Base-by-base conservation (phyloP, 2,329 filamentous ascomycete species). In the Arthrinium phaeospermum region DNA sequence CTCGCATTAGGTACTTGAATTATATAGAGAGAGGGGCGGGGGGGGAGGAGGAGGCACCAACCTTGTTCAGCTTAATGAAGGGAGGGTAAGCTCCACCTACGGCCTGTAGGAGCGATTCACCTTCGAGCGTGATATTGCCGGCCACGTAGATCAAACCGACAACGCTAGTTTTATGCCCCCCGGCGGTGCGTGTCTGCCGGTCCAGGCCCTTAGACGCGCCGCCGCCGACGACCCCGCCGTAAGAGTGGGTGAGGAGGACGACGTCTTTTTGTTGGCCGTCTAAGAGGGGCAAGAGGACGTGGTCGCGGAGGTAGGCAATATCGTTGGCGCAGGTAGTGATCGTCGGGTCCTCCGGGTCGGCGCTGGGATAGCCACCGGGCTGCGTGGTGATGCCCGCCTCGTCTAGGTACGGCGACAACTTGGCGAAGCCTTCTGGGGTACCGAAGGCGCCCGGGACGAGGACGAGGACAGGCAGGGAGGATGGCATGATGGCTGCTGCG, bases 171-270 rank as follows among this genome's bases (percentile, higher is more conserved):
- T 3, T 30, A 13, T 73, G 64, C 16, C 76, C 74, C 14, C 75
- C 41, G 0, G 72, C 53, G 7, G 45, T 41, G 1, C 76, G 74
- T 3, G 68, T 74, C 13, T 71, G 49, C 41, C 74, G 76, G 53
- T 78, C 77, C 37, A 79, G 76, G 30, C 67, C 71, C 44, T 78
- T 79, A 0, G 76, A 76, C 0, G 77, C 77, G n/a, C 69, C 76
- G 5, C 75, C 75, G 1, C 73, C 75, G 0, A 78, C 76, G 7
- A 79, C 71, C 16, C 76, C 76, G 1, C 77, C 77, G 47, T 76
- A 79, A 0, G 77, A 79, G 49, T 79, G 78, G 0, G 75, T 73
- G 10, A 78, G 44, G 22, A 79, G 68, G 24, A 78, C 74, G 4
- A 78, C 30, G 34, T 79, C 71, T 22, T 68, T 73, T 27, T 71